Evolutionary conservation across 164 flowering plant genomes (phyloP).

Genomic region (Nymphaea thermarum): DNA sequence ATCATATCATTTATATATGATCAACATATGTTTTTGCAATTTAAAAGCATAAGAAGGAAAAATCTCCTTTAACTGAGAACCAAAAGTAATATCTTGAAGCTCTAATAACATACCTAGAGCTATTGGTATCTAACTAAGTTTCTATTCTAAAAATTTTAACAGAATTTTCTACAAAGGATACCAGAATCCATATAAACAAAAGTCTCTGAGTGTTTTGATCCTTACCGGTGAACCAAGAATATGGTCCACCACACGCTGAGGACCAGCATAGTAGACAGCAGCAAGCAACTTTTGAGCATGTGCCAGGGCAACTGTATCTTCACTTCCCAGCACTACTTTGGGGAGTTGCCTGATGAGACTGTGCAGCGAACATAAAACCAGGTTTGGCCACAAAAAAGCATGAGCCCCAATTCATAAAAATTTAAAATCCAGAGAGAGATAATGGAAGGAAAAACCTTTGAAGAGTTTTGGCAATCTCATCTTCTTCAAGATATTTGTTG

Average conservation of each 20-base stretch:
- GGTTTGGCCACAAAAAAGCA: neutral
- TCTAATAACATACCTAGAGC: no score
- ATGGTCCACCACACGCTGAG: slow-evolving; percentile 59
- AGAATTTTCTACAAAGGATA: no score
- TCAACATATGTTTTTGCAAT: no score
- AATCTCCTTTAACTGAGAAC: no score
- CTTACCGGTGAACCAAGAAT: slow-evolving; percentile 77
- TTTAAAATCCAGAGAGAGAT: neutral
- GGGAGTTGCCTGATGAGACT: slow-evolving; percentile 89
- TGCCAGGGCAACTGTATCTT: slow-evolving; percentile 54
- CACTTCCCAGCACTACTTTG: slow-evolving; percentile 60
- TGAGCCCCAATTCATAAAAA: neutral
- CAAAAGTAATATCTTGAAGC: no score
- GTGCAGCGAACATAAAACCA: slow-evolving; percentile 3
- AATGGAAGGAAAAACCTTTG: slow-evolving; percentile 36
- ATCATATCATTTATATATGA: no score
- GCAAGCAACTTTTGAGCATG: slow-evolving; percentile 68
- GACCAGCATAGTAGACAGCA: slow-evolving; percentile 75
- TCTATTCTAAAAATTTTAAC: no score
- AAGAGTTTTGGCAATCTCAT: slow-evolving; percentile 54
- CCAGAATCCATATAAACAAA: no score
- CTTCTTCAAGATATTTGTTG: slow-evolving; percentile 24
- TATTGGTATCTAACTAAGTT: no score
- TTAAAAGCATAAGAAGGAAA: no score
- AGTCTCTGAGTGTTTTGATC: neutral